phyloP scores from a whole-genome alignment of 352 stramenopile species.

The Aphanomyces stellatus region DNA sequence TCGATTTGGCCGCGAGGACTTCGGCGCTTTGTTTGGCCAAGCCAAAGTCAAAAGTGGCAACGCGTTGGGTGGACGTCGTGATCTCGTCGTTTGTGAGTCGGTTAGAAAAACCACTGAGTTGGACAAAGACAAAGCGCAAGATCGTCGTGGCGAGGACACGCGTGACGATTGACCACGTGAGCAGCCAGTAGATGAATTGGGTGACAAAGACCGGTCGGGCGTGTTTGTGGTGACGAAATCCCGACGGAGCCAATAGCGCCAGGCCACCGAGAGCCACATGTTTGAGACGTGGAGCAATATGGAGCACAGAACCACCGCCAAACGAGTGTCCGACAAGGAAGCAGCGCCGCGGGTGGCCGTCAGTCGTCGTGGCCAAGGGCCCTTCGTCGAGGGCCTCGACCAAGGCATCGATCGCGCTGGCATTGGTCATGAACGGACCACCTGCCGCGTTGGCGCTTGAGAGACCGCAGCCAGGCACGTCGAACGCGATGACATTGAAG shows the following conservation, averaged over 20 bases:
- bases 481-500: slow-evolving; percentile 2
- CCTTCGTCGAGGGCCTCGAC: not conserved
- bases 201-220: not conserved
- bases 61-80: too few relatives aligned
- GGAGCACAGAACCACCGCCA: not conserved
- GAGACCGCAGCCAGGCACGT: slow-evolving; percentile 1
- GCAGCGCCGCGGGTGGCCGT: not conserved
- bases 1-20: not conserved
- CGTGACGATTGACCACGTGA: not conserved
- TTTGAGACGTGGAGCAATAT: not conserved
- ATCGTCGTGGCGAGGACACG: too few relatives aligned
- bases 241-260: not conserved
- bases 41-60: too few relatives aligned
- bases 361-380: not conserved
- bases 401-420: not conserved
- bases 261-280: not conserved
- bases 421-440: not conserved
- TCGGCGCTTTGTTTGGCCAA: too few relatives aligned
- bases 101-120: too few relatives aligned
- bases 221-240: not conserved
- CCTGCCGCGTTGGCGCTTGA: not conserved
- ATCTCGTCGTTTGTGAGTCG: too few relatives aligned
- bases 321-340: slow-evolving; percentile 14
- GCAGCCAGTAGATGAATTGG: not conserved
- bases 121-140: too few relatives aligned